Base-by-base conservation (phyloP, 345 rosid genomes). In the Kernera saxatilis region DNA sequence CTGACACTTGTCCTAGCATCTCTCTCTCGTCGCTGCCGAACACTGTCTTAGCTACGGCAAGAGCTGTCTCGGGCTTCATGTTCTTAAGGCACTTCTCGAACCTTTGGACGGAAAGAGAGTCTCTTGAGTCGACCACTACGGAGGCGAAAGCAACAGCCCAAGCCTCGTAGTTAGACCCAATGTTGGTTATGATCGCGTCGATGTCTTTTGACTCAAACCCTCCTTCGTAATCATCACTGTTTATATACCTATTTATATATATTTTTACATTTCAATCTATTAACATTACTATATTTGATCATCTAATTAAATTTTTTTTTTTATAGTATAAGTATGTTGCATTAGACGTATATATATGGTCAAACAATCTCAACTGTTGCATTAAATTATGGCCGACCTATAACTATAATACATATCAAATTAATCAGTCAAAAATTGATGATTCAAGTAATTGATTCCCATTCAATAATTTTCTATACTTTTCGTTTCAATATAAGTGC, bases 21-120 rank as follows among this genome's bases (percentile, higher is more conserved):
- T 71, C 82, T 71, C 96, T 84, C 33, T 87, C 68, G 65, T 89
- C 96, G 55, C 81, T 43, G 25, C 74, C 81, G 40, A 89, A 87
- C 32, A 89, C 92, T 2, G 79, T 78, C 70, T 85, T 85, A 12
- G 89, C 92, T 23, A 85, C 50, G 14, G 87, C 65, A n/a, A 83
- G 56, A 6, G 90, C 92, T 7, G 86, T 78, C 46, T 86, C 86
- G 8, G 77, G 87, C 3, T 69, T 83, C 97, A 86, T 88, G 12
- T 70, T 55, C 50, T 58, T 73, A 56, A 90, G 69, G 53, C 77
- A 64, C 8, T 70, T 82, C 2, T 54, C 59, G 3, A 82, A 48
- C 6, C 52, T 78, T 14, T 84, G 78, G 5, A 61, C 68, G 0
- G 90, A 85, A 5, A 3, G 2, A 37, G 84, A 81, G 65, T 86